A percentile compares a stretch with the other conserved stretches of the same genome.
Evolutionary conservation across 352 stramenopile species (phyloP).

Genomic region (Pythium utonaiense): DNA sequence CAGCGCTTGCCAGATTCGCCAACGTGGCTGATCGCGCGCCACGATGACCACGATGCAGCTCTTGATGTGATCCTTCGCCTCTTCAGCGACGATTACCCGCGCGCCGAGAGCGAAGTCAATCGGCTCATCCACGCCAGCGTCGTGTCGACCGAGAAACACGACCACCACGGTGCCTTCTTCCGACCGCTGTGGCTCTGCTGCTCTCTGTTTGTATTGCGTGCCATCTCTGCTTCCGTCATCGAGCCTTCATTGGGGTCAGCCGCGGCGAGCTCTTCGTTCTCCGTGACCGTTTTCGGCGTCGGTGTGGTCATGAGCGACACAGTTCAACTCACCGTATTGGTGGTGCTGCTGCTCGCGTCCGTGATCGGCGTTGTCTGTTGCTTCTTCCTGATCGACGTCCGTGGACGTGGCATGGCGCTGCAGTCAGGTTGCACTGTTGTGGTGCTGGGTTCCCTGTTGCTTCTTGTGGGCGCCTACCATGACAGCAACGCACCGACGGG

Average conservation of each 20-base stretch:
- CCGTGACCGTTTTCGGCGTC: slow-evolving; percentile 60
- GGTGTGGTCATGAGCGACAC: slow-evolving; percentile 48
- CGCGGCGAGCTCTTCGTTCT: slow-evolving; percentile 29
- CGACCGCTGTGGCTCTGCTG: slow-evolving; percentile 59
- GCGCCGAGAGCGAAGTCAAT: slow-evolving; percentile 68
- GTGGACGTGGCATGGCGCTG: slow-evolving; percentile 45
- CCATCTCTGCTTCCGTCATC: slow-evolving; percentile 44
- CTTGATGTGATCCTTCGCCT: slow-evolving; percentile 61
- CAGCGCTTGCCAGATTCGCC: slow-evolving; percentile 75
- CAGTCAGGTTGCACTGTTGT: slow-evolving; percentile 62
- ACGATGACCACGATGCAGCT: slow-evolving; percentile 64
- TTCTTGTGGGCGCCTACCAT: slow-evolving; percentile 45
- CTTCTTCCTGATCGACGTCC: slow-evolving; percentile 66
- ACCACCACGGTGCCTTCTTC: slow-evolving; percentile 64
- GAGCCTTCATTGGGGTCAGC: slow-evolving; percentile 52
- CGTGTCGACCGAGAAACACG: slow-evolving; percentile 45
- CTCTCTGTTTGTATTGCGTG: slow-evolving; percentile 45
- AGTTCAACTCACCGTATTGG: slow-evolving; percentile 41
- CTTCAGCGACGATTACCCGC: slow-evolving; percentile 42
- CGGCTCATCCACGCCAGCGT: slow-evolving; percentile 69
- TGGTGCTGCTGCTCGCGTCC: slow-evolving; percentile 39
- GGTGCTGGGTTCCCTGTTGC: slow-evolving; percentile 37
- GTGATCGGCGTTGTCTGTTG: slow-evolving; percentile 44
- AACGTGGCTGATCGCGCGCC: slow-evolving; percentile 69
- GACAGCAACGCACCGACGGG: slow-evolving; percentile 19